A percentile compares a stretch with the other conserved stretches of the same genome.
Conservation (phyloP, 148 eudicot genomes). For the Mesembryanthemum crystallinum region DNA sequence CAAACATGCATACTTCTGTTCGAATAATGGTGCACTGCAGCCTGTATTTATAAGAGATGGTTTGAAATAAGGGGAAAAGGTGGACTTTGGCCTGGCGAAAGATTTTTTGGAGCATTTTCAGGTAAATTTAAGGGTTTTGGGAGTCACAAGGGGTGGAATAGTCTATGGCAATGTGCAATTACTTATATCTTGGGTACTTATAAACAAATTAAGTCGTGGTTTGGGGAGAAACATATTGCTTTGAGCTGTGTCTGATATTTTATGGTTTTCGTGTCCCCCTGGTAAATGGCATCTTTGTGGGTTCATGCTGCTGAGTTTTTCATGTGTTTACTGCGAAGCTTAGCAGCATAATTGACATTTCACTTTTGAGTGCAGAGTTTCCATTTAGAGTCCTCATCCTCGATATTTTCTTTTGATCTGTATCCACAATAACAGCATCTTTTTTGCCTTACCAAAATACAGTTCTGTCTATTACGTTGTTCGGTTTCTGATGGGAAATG, state of each 20-base stretch:
- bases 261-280: too few relatives aligned
- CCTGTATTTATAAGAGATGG: not conserved
- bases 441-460: not conserved
- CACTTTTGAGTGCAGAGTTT: not conserved
- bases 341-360: not conserved
- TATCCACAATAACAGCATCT: not conserved
- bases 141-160: not conserved
- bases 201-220: too few relatives aligned
- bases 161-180: too few relatives aligned
- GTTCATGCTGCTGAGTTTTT: not conserved
- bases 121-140: not conserved
- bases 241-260: not conserved
- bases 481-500: not conserved
- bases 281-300: not conserved
- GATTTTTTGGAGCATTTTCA: not conserved
- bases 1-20: not conserved
- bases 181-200: too few relatives aligned
- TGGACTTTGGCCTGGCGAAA: not conserved
- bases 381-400: too few relatives aligned
- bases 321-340: not conserved
- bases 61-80: not conserved
- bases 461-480: not conserved
- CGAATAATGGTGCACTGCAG: too few relatives aligned
- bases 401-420: not conserved
- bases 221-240: conserved; percentile 1